A percentile compares a stretch with the other conserved stretches of the same genome.
Evolutionary conservation across 2,329 filamentous ascomycete genomes (phyloP).

Genomic region (Tolypocladium ovalisporum): DNA sequence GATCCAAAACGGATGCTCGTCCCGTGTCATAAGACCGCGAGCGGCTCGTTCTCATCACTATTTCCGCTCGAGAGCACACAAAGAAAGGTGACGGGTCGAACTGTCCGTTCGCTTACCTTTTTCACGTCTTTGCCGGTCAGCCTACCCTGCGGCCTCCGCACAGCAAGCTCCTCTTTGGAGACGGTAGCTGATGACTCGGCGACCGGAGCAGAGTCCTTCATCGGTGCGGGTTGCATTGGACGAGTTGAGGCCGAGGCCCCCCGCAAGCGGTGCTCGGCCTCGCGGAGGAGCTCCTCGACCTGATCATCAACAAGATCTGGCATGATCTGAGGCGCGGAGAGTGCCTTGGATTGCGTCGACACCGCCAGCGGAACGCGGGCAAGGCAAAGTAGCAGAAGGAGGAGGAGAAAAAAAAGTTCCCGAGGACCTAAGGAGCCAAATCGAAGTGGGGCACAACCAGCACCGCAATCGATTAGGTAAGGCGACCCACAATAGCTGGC

Average conservation of each 20-base stretch:
- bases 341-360: background rate
- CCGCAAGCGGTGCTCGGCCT: conserved; percentile 7
- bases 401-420: background rate
- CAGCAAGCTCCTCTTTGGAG: conserved; percentile 4
- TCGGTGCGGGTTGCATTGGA: background rate
- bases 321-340: conserved; percentile 2
- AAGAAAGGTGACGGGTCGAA: background rate
- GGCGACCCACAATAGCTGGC: background rate
- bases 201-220: background rate
- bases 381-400: background rate
- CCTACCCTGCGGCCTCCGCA: conserved; percentile 6
- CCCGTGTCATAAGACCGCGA: conserved; percentile 25
- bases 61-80: background rate
- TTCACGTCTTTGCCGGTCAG: background rate
- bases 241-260: background rate
- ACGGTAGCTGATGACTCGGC: background rate
- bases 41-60: conserved; percentile 29
- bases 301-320: conserved; percentile 5
- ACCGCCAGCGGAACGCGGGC: background rate
- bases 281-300: conserved; percentile 7
- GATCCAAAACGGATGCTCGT: conserved; percentile 29
- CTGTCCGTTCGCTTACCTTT: background rate
- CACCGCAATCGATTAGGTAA: background rate
- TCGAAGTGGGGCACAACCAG: background rate
- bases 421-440: background rate